A percentile compares a stretch with the other conserved stretches of the same genome.
Evolutionary conservation across 202 grass and related monocot genomes (phyloP).

Genomic region (Dendrocalamus latiflorus): DNA sequence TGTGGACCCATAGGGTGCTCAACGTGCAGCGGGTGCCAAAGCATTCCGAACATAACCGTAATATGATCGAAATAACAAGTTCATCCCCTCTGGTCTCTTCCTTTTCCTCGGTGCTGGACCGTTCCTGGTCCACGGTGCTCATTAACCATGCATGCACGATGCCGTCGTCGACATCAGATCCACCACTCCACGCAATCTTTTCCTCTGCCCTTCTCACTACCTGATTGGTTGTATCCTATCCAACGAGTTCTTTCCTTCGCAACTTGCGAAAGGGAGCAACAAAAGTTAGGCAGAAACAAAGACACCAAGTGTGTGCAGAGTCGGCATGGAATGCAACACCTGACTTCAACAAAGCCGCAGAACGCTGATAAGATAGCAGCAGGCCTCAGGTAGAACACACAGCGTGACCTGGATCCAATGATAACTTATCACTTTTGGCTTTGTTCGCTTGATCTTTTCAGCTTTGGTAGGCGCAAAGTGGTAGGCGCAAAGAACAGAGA

Average conservation of each 20-base stretch:
- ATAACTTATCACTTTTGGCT: too few relatives aligned
- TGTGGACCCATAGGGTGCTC: too few relatives aligned
- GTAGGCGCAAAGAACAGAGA: too few relatives aligned
- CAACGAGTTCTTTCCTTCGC: not conserved
- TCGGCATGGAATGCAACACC: not conserved
- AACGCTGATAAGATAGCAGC: not conserved
- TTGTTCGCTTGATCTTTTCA: too few relatives aligned
- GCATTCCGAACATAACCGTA: not conserved
- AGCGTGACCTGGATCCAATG: slow-evolving; percentile 25
- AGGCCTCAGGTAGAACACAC: not conserved
- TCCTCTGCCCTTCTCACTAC: not conserved
- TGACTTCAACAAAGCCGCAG: not conserved
- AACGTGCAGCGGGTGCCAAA: not conserved
- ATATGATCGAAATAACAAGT: not conserved
- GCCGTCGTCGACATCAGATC: not conserved
- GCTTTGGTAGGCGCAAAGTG: too few relatives aligned
- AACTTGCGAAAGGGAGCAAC: not conserved
- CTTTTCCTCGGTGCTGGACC: not conserved
- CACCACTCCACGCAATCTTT: not conserved
- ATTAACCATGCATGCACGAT: not conserved
- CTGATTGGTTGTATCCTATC: not conserved
- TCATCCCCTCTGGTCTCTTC: not conserved
- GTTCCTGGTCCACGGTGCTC: not conserved
- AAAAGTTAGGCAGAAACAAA: not conserved
- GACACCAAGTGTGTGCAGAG: not conserved